Percentiles rank a stretch among this genome's conserved stretches.
Evolutionary conservation across 164 flowering plant species (phyloP).

Genomic region (Sedum album): DNA sequence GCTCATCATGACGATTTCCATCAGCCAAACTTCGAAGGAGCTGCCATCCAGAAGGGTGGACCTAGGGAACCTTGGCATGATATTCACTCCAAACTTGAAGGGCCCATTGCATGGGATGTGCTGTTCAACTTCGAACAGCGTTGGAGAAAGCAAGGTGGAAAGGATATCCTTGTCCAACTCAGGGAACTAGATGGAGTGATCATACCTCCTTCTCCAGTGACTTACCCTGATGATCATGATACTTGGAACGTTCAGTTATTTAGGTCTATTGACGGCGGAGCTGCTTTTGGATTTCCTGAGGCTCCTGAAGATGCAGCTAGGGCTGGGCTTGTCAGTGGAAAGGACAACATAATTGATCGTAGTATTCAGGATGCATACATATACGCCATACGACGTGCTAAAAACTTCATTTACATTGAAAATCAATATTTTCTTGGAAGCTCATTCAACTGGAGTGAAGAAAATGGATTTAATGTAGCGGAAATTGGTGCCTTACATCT

Average conservation of each 20-base stretch:
- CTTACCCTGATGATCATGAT: conserved; percentile 48
- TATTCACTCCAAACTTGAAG: conserved; percentile 53
- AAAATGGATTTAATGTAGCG: conserved; percentile 34
- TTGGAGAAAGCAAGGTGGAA: conserved; percentile 65
- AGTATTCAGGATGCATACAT: conserved; percentile 72
- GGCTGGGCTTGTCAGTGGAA: conserved; percentile 75
- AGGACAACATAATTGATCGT: conserved; percentile 60
- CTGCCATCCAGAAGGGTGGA: conserved; percentile 45
- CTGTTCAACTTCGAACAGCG: conserved; percentile 60
- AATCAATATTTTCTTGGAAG: conserved; percentile 68
- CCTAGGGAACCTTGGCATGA: conserved; percentile 78
- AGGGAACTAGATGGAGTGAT: conserved; percentile 46
- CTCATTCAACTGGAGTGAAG: conserved; percentile 42
- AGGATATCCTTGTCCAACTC: conserved; percentile 39
- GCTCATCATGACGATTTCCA: conserved; percentile 65
- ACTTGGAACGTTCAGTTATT: conserved; percentile 64
- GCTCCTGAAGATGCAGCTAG: conserved; percentile 60
- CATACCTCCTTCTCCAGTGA: conserved; percentile 61
- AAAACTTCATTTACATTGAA: conserved; percentile 52
- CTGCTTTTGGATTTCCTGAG: conserved; percentile 61
- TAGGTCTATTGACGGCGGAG: conserved; percentile 61
- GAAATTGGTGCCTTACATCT: conserved; percentile 52
- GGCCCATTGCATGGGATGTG: conserved; percentile 70
- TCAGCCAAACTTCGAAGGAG: conserved; percentile 47
- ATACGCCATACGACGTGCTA: conserved; percentile 62